Base-by-base conservation (phyloP, 202 grass and related monocot species). In the Dendrocalamus latiflorus region DNA sequence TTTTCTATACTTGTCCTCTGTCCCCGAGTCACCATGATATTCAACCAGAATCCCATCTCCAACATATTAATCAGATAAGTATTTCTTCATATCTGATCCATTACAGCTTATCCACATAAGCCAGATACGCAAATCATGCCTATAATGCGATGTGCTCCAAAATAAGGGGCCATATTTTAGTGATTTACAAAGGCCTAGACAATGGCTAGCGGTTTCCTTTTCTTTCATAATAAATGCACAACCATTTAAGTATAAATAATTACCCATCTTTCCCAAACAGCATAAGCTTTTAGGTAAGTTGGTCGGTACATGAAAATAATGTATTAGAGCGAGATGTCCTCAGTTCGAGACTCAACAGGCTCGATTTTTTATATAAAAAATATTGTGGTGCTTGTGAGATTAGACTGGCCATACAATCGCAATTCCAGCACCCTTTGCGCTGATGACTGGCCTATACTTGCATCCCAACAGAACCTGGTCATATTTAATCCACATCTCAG, bases 271-370 rank as follows among this genome's bases (percentile, higher is more conserved):
- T 1, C 38, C 48, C 36, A 15, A 74, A 44, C 22, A 72, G 38
- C 18, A 64, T 72, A 59, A 68, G 8, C 13, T 60, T 68, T 70
- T 77, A 14, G 28, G 26, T 69, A 15, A 77, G 57, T 74, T 82
- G 68, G 41, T 62, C 9, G 9, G 34, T 26, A 28, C 42, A 71
- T 73, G 14, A 54, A 54, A 20, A 14, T 14, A 70, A 28, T 64
- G 48, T 9, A 73, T 63, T 63, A 42, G 47, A 36, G 68, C 43
- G 18, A 49, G 39, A 76, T 20, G 74, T 45, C 24, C 39, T n/a
- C 24, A 45, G 56, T 76, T 62, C 56, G 28, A 76, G 39, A 62
- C 56, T 76, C 38, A 11, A 9, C 9, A 62, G 44, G 56, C 16
- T 28, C 17, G 6, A n/a, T n/a, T 63, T 77, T 77, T 47, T 77